Base-by-base conservation (phyloP, 1,284 basidiomycete species). In the Apiotrichum porosum region DNA sequence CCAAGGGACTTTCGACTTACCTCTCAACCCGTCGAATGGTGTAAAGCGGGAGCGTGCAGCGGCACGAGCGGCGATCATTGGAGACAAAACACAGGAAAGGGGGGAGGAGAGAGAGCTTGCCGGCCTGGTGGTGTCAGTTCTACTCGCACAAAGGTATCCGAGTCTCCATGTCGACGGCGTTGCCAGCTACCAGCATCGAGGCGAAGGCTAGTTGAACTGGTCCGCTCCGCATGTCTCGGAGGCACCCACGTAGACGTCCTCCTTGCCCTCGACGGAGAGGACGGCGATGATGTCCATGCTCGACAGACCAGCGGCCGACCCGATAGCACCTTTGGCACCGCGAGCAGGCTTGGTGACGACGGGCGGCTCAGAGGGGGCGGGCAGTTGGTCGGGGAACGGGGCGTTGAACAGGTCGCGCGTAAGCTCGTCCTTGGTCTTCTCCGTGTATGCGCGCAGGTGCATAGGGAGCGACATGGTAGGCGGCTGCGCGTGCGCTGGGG, bases 1-100 rank as follows among this genome's bases (percentile, higher is more conserved):
- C 10, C 4, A 9, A 10, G 21, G 12, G 15, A 24, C 10, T 9
- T 19, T 21, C 26, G 26, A 44, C 66, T 47, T 30, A 72, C 70
- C 93, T 78, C 73, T 99, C 95, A n/a, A 98, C 95, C 34, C 95
- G 79, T 34, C 95, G 81, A 55, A 99, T 84, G 3, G 91, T 93
- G 52, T 87, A 92, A 31, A 99, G 78, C 36, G 95, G 95, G 17
- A 98, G 76, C 2, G 90, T 89, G 75, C 93, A 91, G 37, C 86
- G 81, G 53, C 93, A 92, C 22, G 88, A 92, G 65, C 90, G 88
- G 66, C 87, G 84, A 69, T 97, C 94, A 33, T 95, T 76, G 9
- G 91, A 95, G 23, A 84, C 78, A 74, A 98, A 99, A 45, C 88
- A 84, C 12, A 98, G 78, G 73, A 90, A 98, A 1, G 91, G 89